These are phyloP conservation scores for Puccinia brachypodii DNA, from an alignment of 1,284 basidiomycete genomes.

Conservation along the genomic window DNA sequence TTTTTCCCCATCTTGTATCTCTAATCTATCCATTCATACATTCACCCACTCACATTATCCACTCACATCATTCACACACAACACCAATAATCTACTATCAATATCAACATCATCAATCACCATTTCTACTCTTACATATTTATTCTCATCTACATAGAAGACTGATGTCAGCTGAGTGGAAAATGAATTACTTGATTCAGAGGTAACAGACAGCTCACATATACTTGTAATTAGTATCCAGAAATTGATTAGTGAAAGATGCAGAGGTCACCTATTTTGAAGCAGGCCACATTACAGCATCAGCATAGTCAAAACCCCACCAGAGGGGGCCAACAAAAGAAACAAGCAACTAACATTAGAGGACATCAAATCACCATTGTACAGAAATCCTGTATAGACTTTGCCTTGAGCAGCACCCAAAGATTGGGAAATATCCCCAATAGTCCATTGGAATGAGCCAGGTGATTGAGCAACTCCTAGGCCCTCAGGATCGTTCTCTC, in stretches of 20 bases:
- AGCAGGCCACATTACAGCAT: not conserved
- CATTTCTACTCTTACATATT: too few species aligned
- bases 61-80: too few species aligned
- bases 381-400: conserved; percentile 32
- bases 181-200: not conserved
- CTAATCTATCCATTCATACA: too few species aligned
- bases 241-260: conserved; percentile 23
- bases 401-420: not conserved
- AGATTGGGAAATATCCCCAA: conserved; percentile 38
- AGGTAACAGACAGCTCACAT: conserved; percentile 12
- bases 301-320: not conserved
- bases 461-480: not conserved
- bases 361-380: conserved; percentile 22
- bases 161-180: not conserved
- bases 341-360: conserved; percentile 23
- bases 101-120: too few species aligned
- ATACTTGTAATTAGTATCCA: conserved; percentile 35
- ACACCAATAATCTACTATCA: too few species aligned
- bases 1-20: too few species aligned
- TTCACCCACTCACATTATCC: too few species aligned
- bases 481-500: not conserved
- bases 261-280: conserved; percentile 33
- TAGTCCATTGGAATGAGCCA: conserved; percentile 38
- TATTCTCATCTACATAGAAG: too few species aligned
- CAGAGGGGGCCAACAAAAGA: not conserved